These are phyloP conservation scores for Aureobasidium namibiae DNA, from an alignment of 2,329 filamentous ascomycete genomes.

Conservation along the genomic window DNA sequence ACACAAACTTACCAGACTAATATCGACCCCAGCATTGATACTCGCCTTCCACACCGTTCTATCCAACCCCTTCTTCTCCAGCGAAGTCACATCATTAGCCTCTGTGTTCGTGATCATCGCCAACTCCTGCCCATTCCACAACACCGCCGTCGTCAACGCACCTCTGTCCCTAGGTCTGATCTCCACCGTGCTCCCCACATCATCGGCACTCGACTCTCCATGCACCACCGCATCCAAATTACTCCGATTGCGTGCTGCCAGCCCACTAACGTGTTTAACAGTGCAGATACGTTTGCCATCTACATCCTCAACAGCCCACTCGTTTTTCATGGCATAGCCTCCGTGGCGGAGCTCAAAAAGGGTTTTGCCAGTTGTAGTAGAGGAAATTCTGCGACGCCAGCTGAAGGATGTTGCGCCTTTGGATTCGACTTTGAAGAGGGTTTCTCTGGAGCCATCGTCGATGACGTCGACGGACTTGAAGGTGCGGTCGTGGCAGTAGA, in stretches of 20 bases:
- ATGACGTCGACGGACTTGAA: neutral
- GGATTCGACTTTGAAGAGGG: neutral
- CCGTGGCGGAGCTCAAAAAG: neutral
- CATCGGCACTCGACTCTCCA: neutral
- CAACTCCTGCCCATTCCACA: neutral
- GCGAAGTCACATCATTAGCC: neutral
- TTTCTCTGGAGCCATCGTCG: neutral
- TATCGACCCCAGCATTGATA: neutral
- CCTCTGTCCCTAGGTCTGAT: neutral
- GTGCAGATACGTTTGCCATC: neutral
- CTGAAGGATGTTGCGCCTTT: neutral
- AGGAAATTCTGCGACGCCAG: neutral
- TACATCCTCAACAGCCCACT: neutral
- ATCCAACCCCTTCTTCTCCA: neutral
- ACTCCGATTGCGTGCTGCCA: neutral
- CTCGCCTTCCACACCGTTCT: neutral
- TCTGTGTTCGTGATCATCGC: neutral
- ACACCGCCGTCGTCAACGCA: neutral
- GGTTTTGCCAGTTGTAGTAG: neutral
- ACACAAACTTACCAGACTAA: neutral
- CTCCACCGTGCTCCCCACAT: neutral
- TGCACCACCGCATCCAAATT: neutral
- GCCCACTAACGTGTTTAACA: neutral
- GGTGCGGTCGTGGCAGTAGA: neutral
- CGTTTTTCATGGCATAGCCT: neutral